A percentile compares a stretch with the other conserved stretches of the same genome.
These are phyloP conservation scores for Sextonia rubra DNA, from an alignment of 164 flowering plant genomes.

Conservation along the genomic window DNA sequence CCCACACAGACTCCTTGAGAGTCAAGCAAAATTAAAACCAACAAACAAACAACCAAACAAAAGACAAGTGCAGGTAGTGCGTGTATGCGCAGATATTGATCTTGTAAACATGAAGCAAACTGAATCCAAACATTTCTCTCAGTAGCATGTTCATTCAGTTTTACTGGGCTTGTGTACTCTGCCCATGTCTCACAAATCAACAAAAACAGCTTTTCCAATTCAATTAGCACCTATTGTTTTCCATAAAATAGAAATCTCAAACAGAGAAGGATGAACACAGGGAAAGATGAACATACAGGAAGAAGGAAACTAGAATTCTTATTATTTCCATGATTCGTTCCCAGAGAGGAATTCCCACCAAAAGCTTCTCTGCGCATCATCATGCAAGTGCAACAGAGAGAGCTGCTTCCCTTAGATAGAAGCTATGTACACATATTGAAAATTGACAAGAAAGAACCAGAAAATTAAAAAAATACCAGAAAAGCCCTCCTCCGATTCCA, in stretches of 20 bases:
- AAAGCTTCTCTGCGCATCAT: conserved; percentile 14
- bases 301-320: not conserved
- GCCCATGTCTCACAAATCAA: not conserved
- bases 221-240: not conserved
- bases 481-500: not conserved
- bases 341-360: conserved; percentile 7
- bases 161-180: no score
- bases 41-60: not conserved
- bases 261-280: not conserved
- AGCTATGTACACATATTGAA: conserved; percentile 4
- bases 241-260: not conserved
- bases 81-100: no score
- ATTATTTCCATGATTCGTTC: conserved; percentile 1
- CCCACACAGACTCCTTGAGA: no score
- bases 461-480: not conserved
- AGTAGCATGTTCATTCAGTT: no score
- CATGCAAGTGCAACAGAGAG: conserved; percentile 6
- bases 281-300: not conserved
- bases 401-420: not conserved
- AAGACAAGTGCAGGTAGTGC: no score
- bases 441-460: not conserved
- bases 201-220: conserved; percentile 1
- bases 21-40: no score
- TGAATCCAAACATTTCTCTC: no score
- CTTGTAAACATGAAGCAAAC: no score